These are phyloP conservation scores for Rhizopus stolonifer DNA, from an alignment of 371 early-diverging fungal species.

Conservation along the genomic window DNA sequence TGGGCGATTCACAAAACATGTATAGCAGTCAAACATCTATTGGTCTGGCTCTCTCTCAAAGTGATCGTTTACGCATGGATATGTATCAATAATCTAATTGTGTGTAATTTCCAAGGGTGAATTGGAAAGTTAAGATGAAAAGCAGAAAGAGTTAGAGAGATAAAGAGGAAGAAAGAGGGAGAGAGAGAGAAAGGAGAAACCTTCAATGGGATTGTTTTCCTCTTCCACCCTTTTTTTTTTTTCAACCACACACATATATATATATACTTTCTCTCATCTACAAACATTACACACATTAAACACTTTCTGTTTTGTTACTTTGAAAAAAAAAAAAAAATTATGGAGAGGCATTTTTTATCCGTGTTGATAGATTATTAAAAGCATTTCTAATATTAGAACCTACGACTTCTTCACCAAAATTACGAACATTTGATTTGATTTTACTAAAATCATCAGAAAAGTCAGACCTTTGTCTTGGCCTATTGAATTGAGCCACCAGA, in stretches of 20 bases:
- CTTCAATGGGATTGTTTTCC: no score
- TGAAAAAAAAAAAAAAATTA: neutral
- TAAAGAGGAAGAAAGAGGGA: no score
- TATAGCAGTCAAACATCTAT: constrained; percentile 56
- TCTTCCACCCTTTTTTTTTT: no score
- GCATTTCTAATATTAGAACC: constrained; percentile 31
- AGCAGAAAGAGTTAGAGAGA: no score
- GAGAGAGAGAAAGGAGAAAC: no score
- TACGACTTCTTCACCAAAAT: constrained; percentile 33
- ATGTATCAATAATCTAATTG: constrained; percentile 2
- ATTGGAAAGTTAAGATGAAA: no score
- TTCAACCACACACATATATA: no score
- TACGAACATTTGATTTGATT: constrained; percentile 10
- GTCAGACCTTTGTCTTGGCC: no score
- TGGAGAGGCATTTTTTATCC: constrained; percentile 20
- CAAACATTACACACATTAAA: no score
- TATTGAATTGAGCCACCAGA: no score
- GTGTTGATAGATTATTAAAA: constrained; percentile 35
- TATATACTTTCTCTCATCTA: no score
- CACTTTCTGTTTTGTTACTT: neutral
- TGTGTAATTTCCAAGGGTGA: no score
- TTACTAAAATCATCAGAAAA: neutral
- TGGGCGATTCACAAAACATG: constrained; percentile 38
- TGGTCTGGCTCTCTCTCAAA: constrained; percentile 61
- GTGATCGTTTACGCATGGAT: constrained; percentile 62